Base-by-base conservation (phyloP, 257 asterid genomes). In the Echites panduratus region DNA sequence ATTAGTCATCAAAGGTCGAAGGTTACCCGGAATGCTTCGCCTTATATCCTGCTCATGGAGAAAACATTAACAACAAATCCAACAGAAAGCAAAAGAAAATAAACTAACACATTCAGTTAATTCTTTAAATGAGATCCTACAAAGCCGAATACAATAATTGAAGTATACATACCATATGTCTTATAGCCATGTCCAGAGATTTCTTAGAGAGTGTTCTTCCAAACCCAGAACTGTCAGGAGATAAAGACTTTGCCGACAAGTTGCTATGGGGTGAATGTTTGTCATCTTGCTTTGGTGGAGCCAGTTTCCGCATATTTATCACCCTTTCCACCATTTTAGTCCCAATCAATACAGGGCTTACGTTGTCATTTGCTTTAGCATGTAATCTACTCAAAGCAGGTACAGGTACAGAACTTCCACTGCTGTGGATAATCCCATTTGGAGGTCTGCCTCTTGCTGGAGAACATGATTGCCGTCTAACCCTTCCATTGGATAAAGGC, bases 251-350 rank as follows among this genome's bases (percentile, higher is more conserved):
- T 26, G 89, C 97, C 44, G 97, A 93, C 78, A 89, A 84, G 84
- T 89, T 91, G 79, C 97, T 86, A 66, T 72, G 85, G 24, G 96
- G 98, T 2, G 98, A 92, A 80, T 92, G 95, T 72, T 81, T 89
- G 73, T 85, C 93, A 47, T 92, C 99, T 84, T 85, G 91, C 80
- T 78, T 92, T 9, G 98, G 99, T 14, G 97, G 99, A 56, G 79
- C 91, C 77, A 95, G 83, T 70, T 92, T 95, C 78, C 99, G 89
- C 99, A 95, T 95, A 79, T 92, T 95, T 66, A 95, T 84, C 22
- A 89, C 97, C 84, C 99, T 87, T 72, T 95, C 99, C 63, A 95
- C 99, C 99, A 95, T 95, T 80, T 92, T 95, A 40, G 89, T 92
- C 49, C 99, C 99, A 68, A 87, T 62, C 75, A 90, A 72, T 70